These are phyloP conservation scores for Debaryomyces tyrocola DNA, from an alignment of 805 yeast species.

Conservation along the genomic window DNA sequence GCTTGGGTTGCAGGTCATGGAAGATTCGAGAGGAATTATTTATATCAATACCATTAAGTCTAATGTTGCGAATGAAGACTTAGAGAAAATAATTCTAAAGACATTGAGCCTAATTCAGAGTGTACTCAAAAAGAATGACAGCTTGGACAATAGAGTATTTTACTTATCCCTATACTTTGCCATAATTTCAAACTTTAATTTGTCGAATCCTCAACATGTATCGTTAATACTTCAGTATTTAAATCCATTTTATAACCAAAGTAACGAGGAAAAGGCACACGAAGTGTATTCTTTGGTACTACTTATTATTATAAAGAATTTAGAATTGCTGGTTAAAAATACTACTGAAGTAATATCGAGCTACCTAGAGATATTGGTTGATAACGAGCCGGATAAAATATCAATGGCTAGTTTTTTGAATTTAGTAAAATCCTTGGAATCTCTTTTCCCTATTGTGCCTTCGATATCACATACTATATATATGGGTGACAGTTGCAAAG, in stretches of 20 bases:
- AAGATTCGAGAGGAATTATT: slow-evolving; percentile 14
- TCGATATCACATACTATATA: slow-evolving; percentile 20
- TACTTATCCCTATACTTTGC: slow-evolving; percentile 18
- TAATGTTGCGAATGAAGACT: neutral
- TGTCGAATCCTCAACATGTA: slow-evolving; percentile 19
- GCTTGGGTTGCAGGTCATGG: slow-evolving; percentile 9
- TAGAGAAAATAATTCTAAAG: neutral
- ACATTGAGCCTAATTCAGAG: neutral
- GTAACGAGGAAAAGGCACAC: slow-evolving; percentile 6
- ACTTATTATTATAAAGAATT: slow-evolving; percentile 19
- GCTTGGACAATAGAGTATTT: slow-evolving; percentile 3
- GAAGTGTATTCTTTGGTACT: slow-evolving; percentile 16
- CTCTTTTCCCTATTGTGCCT: slow-evolving; percentile 30
- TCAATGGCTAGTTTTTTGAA: slow-evolving; percentile 16
- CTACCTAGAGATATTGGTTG: slow-evolving; percentile 19
- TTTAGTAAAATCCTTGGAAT: slow-evolving; percentile 19
- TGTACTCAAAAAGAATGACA: neutral
- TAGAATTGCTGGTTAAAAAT: slow-evolving; percentile 14
- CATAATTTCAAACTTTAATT: slow-evolving; percentile 18
- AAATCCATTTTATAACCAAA: slow-evolving; percentile 9
- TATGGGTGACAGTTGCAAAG: slow-evolving; percentile 17
- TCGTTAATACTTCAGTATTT: slow-evolving; percentile 17
- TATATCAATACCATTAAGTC: slow-evolving; percentile 12
- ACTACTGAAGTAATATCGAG: slow-evolving; percentile 17
- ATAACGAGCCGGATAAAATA: slow-evolving; percentile 11